Conservation (phyloP, 192 early-diverging fungal genomes). For the Podila horticola region DNA sequence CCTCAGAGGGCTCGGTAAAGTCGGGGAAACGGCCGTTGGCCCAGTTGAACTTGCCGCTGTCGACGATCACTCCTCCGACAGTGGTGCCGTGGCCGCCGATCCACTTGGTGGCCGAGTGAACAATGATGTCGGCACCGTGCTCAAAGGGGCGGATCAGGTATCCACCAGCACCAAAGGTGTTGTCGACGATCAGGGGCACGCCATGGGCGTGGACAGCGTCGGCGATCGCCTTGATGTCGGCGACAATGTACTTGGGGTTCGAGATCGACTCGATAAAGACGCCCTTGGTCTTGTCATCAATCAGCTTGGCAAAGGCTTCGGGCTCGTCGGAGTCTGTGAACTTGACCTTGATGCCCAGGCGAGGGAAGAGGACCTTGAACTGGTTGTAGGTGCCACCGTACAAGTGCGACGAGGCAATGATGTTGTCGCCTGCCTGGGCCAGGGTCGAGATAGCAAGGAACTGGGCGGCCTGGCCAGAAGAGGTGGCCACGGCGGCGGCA, state of each 20-base stretch:
- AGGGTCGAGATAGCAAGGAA: conserved; percentile 85
- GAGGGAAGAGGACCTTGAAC: conserved; percentile 86
- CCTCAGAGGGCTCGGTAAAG: conserved; percentile 85
- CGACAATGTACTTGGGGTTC: conserved; percentile 91
- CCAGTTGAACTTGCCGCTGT: conserved; percentile 90
- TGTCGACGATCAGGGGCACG: conserved; percentile 94
- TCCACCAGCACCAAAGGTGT: conserved; percentile 95
- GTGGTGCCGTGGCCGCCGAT: conserved; percentile 91
- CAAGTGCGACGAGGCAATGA: conserved; percentile 81
- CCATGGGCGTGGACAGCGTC: conserved; percentile 83
- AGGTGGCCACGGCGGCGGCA: conserved; percentile 69
- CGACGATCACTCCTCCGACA: conserved; percentile 91
- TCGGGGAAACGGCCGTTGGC: conserved; percentile 88
- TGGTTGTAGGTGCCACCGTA: conserved; percentile 86
- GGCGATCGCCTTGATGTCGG: conserved; percentile 87
- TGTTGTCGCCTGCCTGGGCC: conserved; percentile 87
- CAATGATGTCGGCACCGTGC: conserved; percentile 96
- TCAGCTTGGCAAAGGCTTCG: conserved; percentile 77
- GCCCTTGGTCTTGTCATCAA: conserved; percentile 92
- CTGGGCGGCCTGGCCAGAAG: conserved; percentile 85
- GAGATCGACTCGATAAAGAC: conserved; percentile 93
- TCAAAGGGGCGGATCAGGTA: conserved; percentile 87
- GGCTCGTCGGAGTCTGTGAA: conserved; percentile 81
- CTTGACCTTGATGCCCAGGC: conserved; percentile 84
- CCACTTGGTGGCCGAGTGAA: conserved; percentile 96